Base-by-base conservation (phyloP, 305 asterid species). In the Salvia sclarea region DNA sequence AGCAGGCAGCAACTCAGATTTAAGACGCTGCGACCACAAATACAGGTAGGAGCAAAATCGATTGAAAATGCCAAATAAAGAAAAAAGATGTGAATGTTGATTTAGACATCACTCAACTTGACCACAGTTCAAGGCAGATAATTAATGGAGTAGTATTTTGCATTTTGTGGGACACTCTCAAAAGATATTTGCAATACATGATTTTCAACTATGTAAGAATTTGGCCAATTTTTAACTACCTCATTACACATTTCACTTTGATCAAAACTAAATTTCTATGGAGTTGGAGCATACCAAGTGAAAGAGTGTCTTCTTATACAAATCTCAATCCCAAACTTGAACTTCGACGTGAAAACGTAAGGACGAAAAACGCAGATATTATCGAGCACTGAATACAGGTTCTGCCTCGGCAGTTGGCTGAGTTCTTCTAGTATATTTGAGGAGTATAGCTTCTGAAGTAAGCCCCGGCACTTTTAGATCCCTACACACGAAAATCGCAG, bases 391-490 rank as follows among this genome's bases (percentile, higher is more conserved):
- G 75, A 83, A 88, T 57, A 90, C 73, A 48, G 98, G 97, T 63
- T 88, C 96, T 18, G 92, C 79, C 24, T 82, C 95, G 18, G 44
- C 6, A 31, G 76, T 88, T 22, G 97, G 90, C 79, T 91, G 97
- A 71, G 73, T 81, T 82, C 93, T 78, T 68, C 95, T 80, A 0
- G 96, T 90, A 73, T 90, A 93, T 69, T 93, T 90, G 60, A 93
- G 97, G 37, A 93, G 95, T 64, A 93, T 70, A 57, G 89, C 96
- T 68, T 93, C 98, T 37, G 88, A 70, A 66, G 98, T 81, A 75
- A 93, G 92, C 55, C 97, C 96, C 0, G 98, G 96, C 60, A 90
- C 96, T 72, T 76, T 83, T 62, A 93, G 71, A 85, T 93, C 95
- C 88, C 98, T 92, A 53, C 58, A 76, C 55, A 55, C 21, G 24